phyloP scores from a whole-genome alignment of 1,139 yeast species.

The Magnusiomyces ingens region DNA sequence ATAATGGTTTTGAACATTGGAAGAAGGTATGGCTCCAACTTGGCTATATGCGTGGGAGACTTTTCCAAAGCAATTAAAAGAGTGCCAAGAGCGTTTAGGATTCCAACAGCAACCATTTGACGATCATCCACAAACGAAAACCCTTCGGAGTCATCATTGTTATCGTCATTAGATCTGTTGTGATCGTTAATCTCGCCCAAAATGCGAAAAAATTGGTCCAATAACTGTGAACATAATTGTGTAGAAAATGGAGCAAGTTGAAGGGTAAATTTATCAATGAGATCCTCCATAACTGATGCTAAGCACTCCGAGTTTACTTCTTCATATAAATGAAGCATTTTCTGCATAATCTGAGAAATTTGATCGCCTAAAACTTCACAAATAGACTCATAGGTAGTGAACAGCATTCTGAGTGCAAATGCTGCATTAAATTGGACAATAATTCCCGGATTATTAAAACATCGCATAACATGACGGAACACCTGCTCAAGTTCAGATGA shows the following conservation, averaged over 20 bases:
- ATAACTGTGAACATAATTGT: conserved; percentile 71
- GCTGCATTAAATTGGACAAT: conserved; percentile 84
- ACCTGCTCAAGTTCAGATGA: conserved; percentile 43
- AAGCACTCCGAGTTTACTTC: conserved; percentile 82
- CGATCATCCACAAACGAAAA: conserved; percentile 34
- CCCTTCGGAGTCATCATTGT: conserved; percentile 44
- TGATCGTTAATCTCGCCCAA: conserved; percentile 57
- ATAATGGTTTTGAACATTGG: conserved; percentile 71
- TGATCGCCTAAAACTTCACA: conserved; percentile 58
- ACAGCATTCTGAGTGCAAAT: conserved; percentile 71
- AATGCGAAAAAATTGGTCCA: conserved; percentile 71
- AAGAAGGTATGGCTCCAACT: conserved; percentile 63
- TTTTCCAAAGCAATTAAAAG: conserved; percentile 79
- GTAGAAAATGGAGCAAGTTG: conserved; percentile 92
- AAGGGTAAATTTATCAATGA: conserved; percentile 80
- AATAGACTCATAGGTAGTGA: conserved; percentile 53
- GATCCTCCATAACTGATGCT: conserved; percentile 89
- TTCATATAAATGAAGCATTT: conserved; percentile 55
- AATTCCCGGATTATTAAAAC: conserved; percentile 49
- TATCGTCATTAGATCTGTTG: conserved; percentile 26
- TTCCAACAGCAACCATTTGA: conserved; percentile 81
- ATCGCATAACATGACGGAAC: conserved; percentile 59
- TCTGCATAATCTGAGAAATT: conserved; percentile 78
- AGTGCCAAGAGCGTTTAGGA: conserved; percentile 79
- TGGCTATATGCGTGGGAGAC: conserved; percentile 56